Conservation (phyloP, 108 stramenopile species). For the Mediolabrus comicus region DNA sequence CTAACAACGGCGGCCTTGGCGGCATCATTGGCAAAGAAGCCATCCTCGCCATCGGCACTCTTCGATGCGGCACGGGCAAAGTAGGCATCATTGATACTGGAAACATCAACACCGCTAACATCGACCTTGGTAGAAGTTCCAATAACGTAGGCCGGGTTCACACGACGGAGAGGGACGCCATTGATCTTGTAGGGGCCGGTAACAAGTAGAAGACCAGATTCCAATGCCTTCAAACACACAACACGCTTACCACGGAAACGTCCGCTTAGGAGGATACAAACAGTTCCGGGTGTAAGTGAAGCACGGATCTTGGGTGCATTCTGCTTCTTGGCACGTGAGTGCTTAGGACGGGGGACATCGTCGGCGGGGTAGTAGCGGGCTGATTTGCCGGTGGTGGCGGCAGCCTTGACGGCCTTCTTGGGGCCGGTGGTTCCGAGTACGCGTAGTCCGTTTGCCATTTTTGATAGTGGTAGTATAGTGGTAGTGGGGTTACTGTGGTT, state of each 20-base stretch:
- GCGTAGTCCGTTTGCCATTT: conserved; percentile 16
- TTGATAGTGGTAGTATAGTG: conserved; percentile 2
- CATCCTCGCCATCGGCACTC: conserved; percentile 72
- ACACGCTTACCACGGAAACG: conserved; percentile 99
- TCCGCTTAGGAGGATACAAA: conserved; percentile 97
- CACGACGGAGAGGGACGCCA: conserved; percentile 97
- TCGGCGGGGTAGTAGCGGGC: conserved; percentile 94
- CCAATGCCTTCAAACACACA: conserved; percentile 95
- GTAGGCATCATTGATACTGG: conserved; percentile 87
- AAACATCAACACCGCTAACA: conserved; percentile 86
- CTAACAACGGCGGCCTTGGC: conserved; percentile 82
- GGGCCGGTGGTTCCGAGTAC: conserved; percentile 54
- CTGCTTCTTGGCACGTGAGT: conserved; percentile 66
- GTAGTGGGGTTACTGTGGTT: neutral
- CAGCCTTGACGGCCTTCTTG: conserved; percentile 57
- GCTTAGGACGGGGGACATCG: conserved; percentile 77
- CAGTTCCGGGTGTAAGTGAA: conserved; percentile 96
- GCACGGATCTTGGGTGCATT: conserved; percentile 92
- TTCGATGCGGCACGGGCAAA: conserved; percentile 80
- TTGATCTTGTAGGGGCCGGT: conserved; percentile 99
- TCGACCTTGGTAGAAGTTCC: conserved; percentile 97
- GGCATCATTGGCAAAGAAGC: conserved; percentile 88
- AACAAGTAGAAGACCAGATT: conserved; percentile 96
- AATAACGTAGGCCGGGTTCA: conserved; percentile 99
- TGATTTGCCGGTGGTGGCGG: conserved; percentile 46